Evolutionary conservation across 2,329 filamentous ascomycete species (phyloP).

Genomic region (Lithohypha guttulata): DNA sequence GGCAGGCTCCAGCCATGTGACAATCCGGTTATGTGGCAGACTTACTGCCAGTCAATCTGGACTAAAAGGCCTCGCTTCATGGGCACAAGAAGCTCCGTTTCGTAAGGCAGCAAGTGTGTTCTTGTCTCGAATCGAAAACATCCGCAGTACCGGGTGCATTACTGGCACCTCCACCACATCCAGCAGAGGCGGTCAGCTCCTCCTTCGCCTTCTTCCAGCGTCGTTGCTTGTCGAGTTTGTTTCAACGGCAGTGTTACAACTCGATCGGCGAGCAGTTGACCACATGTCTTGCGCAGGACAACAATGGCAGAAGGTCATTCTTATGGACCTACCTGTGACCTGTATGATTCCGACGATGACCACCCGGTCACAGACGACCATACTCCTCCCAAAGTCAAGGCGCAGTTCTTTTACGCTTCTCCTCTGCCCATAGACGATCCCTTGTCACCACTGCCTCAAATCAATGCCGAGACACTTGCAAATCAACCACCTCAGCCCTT

Average conservation of each 20-base stretch:
- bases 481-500: constrained; percentile 62
- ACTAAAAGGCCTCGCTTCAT: no score
- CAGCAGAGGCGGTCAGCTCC: constrained; percentile 1
- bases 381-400: constrained; percentile 47
- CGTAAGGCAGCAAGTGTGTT: constrained; percentile 3
- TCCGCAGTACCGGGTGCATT: no score
- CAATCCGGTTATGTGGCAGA: constrained; percentile 7
- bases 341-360: constrained; percentile 25
- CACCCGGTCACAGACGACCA: constrained; percentile 23
- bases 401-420: constrained; percentile 80
- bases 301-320: constrained; percentile 43
- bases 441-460: constrained; percentile 55
- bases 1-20: constrained; percentile 8
- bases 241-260: no score
- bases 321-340: constrained; percentile 48
- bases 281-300: constrained; percentile 21
- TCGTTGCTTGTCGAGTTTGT: no score
- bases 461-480: constrained; percentile 39
- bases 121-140: not conserved
- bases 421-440: constrained; percentile 77
- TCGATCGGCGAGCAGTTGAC: constrained; percentile 1
- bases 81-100: no score
- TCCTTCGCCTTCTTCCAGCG: no score
- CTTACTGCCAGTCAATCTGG: constrained; percentile 1
- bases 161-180: not conserved